Percentiles rank a stretch among this genome's conserved stretches.
Conservation (phyloP, 345 rosid species). For the Eucalyptus brandiana region DNA sequence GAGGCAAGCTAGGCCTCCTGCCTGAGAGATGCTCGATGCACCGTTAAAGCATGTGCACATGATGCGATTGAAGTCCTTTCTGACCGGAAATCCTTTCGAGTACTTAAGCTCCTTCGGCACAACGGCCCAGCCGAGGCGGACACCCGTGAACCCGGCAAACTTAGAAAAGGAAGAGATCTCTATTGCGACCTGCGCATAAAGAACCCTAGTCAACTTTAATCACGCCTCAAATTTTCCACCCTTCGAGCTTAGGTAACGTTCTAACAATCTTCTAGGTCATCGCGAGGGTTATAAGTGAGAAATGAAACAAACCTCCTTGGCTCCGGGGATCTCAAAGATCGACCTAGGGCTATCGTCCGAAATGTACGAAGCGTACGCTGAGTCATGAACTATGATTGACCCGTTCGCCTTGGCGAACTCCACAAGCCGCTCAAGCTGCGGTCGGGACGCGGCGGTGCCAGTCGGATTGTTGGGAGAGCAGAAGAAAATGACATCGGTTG, state of each 20-base stretch:
- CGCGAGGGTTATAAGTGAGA: neutral
- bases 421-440: conserved; percentile 51
- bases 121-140: conserved; percentile 85
- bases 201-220: neutral
- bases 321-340: conserved; percentile 87
- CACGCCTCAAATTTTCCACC: neutral
- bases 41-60: conserved; percentile 83
- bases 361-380: conserved; percentile 72
- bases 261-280: neutral
- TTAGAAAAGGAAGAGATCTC: conserved; percentile 85
- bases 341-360: conserved; percentile 59
- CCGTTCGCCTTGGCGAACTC: conserved; percentile 69
- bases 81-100: conserved; percentile 57
- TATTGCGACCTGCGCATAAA: conserved; percentile 51
- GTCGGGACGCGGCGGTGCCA: conserved; percentile 54
- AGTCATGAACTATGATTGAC: conserved; percentile 57
- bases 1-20: conserved; percentile 77
- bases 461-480: conserved; percentile 96
- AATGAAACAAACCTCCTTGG: conserved; percentile 45
- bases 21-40: conserved; percentile 70
- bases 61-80: conserved; percentile 59
- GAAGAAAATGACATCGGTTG: conserved; percentile 79
- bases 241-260: neutral
- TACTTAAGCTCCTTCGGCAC: conserved; percentile 65
- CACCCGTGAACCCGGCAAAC: conserved; percentile 87